Percentiles rank a stretch among this genome's conserved stretches.
These are phyloP conservation scores for Gossypium raimondii DNA, from an alignment of 345 rosid genomes.

Conservation along the genomic window DNA sequence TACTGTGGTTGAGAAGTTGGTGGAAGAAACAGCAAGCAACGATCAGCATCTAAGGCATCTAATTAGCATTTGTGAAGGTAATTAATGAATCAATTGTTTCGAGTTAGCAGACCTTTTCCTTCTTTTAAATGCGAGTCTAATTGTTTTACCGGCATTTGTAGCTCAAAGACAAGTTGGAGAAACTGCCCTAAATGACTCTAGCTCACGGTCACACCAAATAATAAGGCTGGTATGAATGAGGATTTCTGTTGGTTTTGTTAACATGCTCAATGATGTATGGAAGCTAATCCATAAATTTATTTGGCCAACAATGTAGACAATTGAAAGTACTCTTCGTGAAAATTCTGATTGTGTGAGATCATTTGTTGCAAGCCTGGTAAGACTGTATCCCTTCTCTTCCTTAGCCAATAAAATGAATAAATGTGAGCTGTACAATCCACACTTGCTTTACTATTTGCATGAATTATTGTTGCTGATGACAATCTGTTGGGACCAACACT, in stretches of 20 bases:
- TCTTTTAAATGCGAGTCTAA: conserved; percentile 17
- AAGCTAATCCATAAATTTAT: conserved; percentile 22
- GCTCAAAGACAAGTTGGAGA: conserved; percentile 99
- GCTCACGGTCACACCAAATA: conserved; percentile 97
- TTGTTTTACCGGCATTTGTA: conserved; percentile 25
- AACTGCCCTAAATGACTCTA: conserved; percentile 93
- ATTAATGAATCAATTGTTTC: conserved; percentile 15
- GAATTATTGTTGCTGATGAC: neutral
- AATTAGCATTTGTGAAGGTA: conserved; percentile 94
- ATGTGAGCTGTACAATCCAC: neutral
- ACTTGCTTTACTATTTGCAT: neutral
- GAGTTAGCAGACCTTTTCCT: neutral
- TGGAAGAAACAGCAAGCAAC: conserved; percentile 78
- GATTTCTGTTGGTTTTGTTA: neutral
- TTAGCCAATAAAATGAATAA: neutral
- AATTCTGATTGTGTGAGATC: conserved; percentile 95
- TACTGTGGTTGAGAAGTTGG: conserved; percentile 92
- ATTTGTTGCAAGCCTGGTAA: conserved; percentile 93
- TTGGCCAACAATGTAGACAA: conserved; percentile 50
- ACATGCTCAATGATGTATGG: neutral
- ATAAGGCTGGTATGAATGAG: conserved; percentile 68
- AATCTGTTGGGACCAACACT: conserved; percentile 21
- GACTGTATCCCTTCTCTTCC: neutral
- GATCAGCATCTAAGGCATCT: conserved; percentile 79
- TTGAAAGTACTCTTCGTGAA: conserved; percentile 89